Conservation (phyloP, 768 basidiomycete species). For the Symmetrospora coprosmae region DNA sequence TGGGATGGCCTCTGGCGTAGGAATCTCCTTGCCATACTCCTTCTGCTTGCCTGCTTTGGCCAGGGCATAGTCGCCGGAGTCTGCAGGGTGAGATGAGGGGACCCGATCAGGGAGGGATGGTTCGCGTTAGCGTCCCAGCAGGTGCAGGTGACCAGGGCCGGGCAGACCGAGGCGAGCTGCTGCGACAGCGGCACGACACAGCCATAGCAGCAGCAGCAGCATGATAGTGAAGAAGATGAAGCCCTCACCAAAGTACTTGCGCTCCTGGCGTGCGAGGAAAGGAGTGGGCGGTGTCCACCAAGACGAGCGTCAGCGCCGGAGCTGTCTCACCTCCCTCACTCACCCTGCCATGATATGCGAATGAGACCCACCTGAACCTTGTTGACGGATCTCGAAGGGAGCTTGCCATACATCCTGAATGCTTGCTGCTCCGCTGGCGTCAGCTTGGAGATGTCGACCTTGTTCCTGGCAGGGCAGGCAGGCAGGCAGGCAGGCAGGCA, state of each 20-base stretch:
- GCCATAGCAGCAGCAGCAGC: no score
- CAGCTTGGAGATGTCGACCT: slow-evolving; percentile 79
- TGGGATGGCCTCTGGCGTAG: slow-evolving; percentile 59
- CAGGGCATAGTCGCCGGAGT: slow-evolving; percentile 88
- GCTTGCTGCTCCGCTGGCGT: slow-evolving; percentile 81
- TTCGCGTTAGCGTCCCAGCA: not conserved
- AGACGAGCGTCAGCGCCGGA: not conserved
- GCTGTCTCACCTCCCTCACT: not conserved
- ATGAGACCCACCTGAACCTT: slow-evolving; percentile 66
- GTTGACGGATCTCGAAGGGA: slow-evolving; percentile 69
- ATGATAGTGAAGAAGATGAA: no score
- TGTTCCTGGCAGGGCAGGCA: slow-evolving; percentile 46
- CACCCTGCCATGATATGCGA: not conserved
- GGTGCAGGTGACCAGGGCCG: no score
- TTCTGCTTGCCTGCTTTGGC: slow-evolving; percentile 73
- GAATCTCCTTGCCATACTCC: slow-evolving; percentile 91
- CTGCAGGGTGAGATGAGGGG: not conserved
- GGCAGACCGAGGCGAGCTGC: no score
- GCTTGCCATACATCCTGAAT: slow-evolving; percentile 82
- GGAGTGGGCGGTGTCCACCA: no score
- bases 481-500: not conserved
- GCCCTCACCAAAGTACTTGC: slow-evolving; percentile 78
- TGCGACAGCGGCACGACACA: no score
- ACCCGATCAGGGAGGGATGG: not conserved
- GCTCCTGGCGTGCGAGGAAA: no score